These are phyloP conservation scores for Colletotrichum musicola DNA, from an alignment of 2,329 filamentous ascomycete genomes.

Conservation along the genomic window DNA sequence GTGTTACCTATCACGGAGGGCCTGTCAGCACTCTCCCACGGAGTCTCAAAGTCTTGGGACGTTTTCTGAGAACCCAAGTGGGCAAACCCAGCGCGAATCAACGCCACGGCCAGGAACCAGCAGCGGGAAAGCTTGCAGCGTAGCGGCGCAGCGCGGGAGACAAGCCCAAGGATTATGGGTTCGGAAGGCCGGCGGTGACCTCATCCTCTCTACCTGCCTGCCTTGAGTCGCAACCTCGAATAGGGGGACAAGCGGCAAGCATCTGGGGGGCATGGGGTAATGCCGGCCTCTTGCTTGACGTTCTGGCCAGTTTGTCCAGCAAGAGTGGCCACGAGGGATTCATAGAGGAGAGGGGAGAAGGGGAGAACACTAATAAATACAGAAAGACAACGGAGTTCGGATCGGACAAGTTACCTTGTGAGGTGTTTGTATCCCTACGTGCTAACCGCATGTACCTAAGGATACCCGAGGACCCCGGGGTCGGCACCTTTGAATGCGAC, in stretches of 20 bases:
- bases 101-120: constrained; percentile 5
- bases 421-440: constrained; percentile 19
- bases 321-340: too few relatives aligned
- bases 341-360: not conserved
- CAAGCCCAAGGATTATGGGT: not conserved
- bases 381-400: constrained; percentile 7
- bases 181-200: not conserved
- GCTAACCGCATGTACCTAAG: not conserved
- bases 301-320: too few relatives aligned
- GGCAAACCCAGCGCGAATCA: not conserved
- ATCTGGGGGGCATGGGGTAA: too few relatives aligned
- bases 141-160: not conserved
- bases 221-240: not conserved
- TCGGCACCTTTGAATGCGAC: not conserved
- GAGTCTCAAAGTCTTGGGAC: not conserved
- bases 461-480: not conserved
- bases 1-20: too few relatives aligned
- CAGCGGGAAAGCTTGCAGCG: constrained; percentile 20
- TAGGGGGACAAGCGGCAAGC: not conserved
- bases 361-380: too few relatives aligned
- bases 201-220: not conserved
- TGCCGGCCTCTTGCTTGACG: too few relatives aligned
- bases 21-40: too few relatives aligned
- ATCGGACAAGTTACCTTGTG: constrained; percentile 20
- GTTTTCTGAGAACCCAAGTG: not conserved